Evolutionary conservation across 2,329 filamentous ascomycete species (phyloP), one percentile per base, ranked within the genome.

Genomic region (Curvularia sp.): DNA sequence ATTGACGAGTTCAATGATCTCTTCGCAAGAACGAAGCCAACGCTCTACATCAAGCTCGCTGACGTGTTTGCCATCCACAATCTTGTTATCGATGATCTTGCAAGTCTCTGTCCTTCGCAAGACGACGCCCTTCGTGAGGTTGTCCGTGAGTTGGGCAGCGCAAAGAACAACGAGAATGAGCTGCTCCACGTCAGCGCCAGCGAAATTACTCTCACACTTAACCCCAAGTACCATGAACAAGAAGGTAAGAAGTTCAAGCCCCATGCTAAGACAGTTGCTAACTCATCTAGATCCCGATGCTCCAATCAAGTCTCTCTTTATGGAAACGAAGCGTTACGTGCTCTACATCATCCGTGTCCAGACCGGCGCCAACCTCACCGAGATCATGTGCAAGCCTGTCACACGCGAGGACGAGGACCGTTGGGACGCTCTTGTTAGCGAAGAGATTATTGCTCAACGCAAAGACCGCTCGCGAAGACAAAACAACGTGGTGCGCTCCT

Each of bases 1-100:
- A 97, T 99, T 74, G 95, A 99, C 74, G 95, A 98, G 76, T 99
- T 95, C 85, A 98, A 97, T 74, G 95, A 99, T 73, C 84, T 99
- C 6, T 98, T 98, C 74, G 91, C 94, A 55, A 93, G 96, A 76
- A 95, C 93, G 64, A 97, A 97, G 78, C 95, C 95, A 6, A 98
- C 94, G 0, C 83, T 99, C n/a, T 99, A 98, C 81, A 97, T 99
- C 82, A 99, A 99, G 80, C 94, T 99, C 86, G 87, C 91, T 15
- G 95, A 99, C 75, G 93, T 99, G 56, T 98, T 99, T 76, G 91
- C 94, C 48, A 94, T 99, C 58, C 96, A 99, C 79, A 92, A 89
- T 63, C 84, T 98, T 21, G 86, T 98, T 53, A 89, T 92, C 3
- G 84, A 88, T 23, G 92, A 98, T 68, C 86, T 97, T 48, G 81